Percentiles rank a stretch among this genome's conserved stretches.
These are phyloP conservation scores for Wickerhamomyces bisporus DNA, from an alignment of 805 yeast species.

Conservation along the genomic window DNA sequence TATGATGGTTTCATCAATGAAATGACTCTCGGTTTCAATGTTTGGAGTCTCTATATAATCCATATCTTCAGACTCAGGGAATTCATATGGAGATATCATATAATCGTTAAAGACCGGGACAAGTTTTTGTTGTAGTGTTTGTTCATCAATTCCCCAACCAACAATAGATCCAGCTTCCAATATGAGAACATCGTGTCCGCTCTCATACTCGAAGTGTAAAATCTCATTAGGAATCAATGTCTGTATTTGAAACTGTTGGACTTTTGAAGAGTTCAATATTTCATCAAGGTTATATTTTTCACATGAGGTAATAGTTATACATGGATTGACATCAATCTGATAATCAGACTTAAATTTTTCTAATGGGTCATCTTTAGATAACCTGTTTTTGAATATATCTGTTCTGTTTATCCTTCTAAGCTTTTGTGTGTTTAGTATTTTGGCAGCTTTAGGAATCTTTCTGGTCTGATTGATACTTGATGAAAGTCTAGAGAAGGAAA, in stretches of 20 bases:
- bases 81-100: conserved; percentile 40
- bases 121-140: conserved; percentile 38
- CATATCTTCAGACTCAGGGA: conserved; percentile 77
- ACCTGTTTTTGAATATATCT: background rate
- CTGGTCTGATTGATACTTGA: background rate
- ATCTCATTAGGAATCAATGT: conserved; percentile 65
- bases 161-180: conserved; percentile 75
- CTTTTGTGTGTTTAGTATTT: conserved; percentile 9
- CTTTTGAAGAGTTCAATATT: conserved; percentile 28
- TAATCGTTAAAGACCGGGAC: conserved; percentile 49
- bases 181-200: conserved; percentile 55
- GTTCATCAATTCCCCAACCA: conserved; percentile 76
- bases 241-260: conserved; percentile 29
- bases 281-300: conserved; percentile 60
- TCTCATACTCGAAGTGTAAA: conserved; percentile 42
- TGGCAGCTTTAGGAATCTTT: conserved; percentile 11
- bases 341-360: background rate
- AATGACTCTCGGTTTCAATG: conserved; percentile 31
- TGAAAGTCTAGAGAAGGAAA: background rate
- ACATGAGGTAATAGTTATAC: conserved; percentile 67
- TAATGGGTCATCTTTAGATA: background rate
- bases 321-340: conserved; percentile 32
- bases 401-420: conserved; percentile 11
- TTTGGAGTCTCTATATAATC: conserved; percentile 55
- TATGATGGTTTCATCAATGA: conserved; percentile 67